Evolutionary conservation across 495 filamentous ascomycete genomes (phyloP), one percentile per base, ranked within the genome.

Genomic region (Talaromyces stipitatus): DNA sequence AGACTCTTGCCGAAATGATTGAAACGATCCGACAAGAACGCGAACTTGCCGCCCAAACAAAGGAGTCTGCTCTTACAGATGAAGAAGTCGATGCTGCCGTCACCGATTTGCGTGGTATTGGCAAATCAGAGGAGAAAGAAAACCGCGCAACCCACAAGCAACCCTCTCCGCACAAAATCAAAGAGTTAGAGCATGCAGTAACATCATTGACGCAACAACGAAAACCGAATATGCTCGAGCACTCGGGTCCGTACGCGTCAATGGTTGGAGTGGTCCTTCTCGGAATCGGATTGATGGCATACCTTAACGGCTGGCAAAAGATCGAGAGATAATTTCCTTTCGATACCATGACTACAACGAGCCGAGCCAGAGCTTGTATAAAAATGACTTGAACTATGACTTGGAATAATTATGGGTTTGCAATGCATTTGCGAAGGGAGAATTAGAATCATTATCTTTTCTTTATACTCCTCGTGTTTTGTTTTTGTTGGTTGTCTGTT

Each of bases 241-340:
- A 90, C 28, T 82, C 84, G 59, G 82, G 85, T 54, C 94, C 94
- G 20, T 95, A 91, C 63, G 88, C 87, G 29, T 90, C 87, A 6
- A 91, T 96, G 75, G 72, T 96, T 22, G 88, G 90, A 5, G 92
- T 98, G 4, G 90, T 97, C 50, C 70, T 96, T 47, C 69, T 97
- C 60, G 94, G 94, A 14, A 85, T 96, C 65, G 88, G 90, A 27
- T 68, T 97, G 50, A 98, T 98, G 94, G 89, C 89, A 43, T 95
- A 90, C 72, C 76, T 98, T 60, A 98, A 98, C 67, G 86, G 86
- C 41, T 95, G 88, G 87, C 85, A 89, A 69, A 83, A 82, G 64
- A 72, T 81, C 59, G 84, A 85, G 57, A 78, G 81, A 69, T 85
- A 68, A 78, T 55, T 55, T 47, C 43, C 54, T 55, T 45, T n/a